phyloP scores from a whole-genome alignment of 1,139 yeast genomes.

The Blastobotrys illinoisensis region DNA sequence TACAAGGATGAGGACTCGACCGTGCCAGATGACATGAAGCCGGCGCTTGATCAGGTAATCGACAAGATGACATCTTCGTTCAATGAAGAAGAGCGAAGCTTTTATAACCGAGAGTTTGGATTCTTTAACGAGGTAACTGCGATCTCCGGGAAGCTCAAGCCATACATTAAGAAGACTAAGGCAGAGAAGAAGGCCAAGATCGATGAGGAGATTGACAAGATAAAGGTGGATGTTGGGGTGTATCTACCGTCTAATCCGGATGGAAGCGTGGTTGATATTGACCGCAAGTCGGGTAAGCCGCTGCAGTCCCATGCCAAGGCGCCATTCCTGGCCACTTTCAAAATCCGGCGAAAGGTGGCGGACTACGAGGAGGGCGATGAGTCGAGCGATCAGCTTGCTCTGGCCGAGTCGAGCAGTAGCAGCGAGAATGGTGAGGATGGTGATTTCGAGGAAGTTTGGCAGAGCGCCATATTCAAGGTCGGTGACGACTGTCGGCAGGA shows the following conservation, averaged over 20 bases:
- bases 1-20: conserved; percentile 77
- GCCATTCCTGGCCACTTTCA: conserved; percentile 95
- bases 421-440: conserved; percentile 4
- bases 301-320: conserved; percentile 98
- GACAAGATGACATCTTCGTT: conserved; percentile 61
- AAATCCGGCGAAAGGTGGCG: conserved; percentile 55
- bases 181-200: conserved; percentile 95
- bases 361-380: conserved; percentile 40
- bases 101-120: conserved; percentile 76
- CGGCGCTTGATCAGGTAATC: conserved; percentile 71
- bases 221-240: conserved; percentile 74
- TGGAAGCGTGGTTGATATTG: conserved; percentile 87
- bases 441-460: conserved; percentile 46
- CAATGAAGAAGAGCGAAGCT: conserved; percentile 52
- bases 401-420: conserved; percentile 18
- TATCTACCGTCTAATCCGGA: conserved; percentile 96
- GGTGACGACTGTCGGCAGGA: conserved; percentile 99
- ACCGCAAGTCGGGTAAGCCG: conserved; percentile 90
- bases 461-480: conserved; percentile 95
- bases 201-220: conserved; percentile 89
- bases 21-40: conserved; percentile 78
- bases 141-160: conserved; percentile 90
- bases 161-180: conserved; percentile 86
- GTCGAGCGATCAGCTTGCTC: conserved; percentile 22
- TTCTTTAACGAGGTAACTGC: conserved; percentile 90